phyloP scores from a whole-genome alignment of 2,329 filamentous ascomycete species.

The Aureobasidium sp. region DNA sequence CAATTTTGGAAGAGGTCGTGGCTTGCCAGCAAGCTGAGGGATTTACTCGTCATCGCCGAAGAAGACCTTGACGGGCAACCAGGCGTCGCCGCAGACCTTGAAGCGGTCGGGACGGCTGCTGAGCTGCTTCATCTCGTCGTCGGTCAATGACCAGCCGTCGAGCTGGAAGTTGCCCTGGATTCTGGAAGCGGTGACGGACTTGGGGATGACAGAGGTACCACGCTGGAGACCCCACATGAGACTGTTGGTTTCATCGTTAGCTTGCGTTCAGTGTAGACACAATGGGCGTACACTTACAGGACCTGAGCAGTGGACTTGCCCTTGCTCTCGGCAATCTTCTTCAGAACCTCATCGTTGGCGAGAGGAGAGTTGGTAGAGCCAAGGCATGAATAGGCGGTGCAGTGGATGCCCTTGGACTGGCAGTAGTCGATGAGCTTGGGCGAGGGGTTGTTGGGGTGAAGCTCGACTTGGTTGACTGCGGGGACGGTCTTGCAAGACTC shows the following conservation, averaged over 20 bases:
- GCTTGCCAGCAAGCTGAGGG: conserved; percentile 14
- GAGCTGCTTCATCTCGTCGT: conserved; percentile 64
- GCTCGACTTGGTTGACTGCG: conserved; percentile 75
- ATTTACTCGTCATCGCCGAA: conserved; percentile 71
- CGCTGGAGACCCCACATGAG: conserved; percentile 75
- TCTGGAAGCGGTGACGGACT: conserved; percentile 66
- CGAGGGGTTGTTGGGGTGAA: conserved; percentile 75
- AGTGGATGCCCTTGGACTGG: conserved; percentile 66
- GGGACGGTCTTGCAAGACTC: conserved; percentile 50
- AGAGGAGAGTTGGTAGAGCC: conserved; percentile 57
- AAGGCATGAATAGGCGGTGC: conserved; percentile 67
- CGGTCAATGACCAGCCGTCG: conserved; percentile 65
- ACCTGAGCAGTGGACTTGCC: conserved; percentile 68
- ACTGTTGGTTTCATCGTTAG: not conserved
- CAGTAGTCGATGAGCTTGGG: conserved; percentile 47
- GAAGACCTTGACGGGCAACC: conserved; percentile 73
- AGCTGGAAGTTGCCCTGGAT: conserved; percentile 66
- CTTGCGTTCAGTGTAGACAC: no score
- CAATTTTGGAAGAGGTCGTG: not conserved
- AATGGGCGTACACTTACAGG: conserved; percentile 32
- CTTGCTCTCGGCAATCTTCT: conserved; percentile 49
- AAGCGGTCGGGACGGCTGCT: conserved; percentile 65
- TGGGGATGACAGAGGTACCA: conserved; percentile 78
- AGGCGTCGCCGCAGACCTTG: conserved; percentile 72
- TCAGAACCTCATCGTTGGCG: conserved; percentile 58